phyloP scores from a whole-genome alignment of 2,329 filamentous ascomycete genomes.

The Aspergillus sp. region DNA sequence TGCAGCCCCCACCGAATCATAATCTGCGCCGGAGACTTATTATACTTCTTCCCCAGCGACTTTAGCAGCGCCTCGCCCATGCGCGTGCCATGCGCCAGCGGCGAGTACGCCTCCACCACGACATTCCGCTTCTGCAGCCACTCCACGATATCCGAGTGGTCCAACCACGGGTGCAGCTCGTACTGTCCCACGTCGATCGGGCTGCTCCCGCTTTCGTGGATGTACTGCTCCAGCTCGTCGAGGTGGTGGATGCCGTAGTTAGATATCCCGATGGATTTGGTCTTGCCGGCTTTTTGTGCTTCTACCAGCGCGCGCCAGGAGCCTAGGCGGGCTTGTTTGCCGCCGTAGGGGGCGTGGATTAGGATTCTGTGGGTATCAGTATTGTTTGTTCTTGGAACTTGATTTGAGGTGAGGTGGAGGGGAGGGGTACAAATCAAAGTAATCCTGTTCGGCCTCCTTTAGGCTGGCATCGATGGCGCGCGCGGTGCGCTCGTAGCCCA shows the following conservation, averaged over 20 bases:
- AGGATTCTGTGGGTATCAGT: constrained; percentile 47
- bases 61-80: constrained; percentile 66
- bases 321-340: constrained; percentile 62
- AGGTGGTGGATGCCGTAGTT: constrained; percentile 77
- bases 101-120: constrained; percentile 75
- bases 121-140: constrained; percentile 67
- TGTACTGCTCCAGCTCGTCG: constrained; percentile 57
- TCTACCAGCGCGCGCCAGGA: constrained; percentile 77
- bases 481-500: constrained; percentile 65
- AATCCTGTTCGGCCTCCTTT: constrained; percentile 65
- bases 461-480: constrained; percentile 61
- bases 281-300: constrained; percentile 68
- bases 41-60: constrained; percentile 64
- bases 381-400: neutral
- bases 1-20: constrained; percentile 77
- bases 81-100: constrained; percentile 67
- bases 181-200: constrained; percentile 74
- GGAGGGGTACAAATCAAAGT: constrained; percentile 64
- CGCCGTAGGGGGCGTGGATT: constrained; percentile 75
- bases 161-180: constrained; percentile 81
- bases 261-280: constrained; percentile 70
- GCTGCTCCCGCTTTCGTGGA: constrained; percentile 60
- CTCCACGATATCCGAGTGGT: constrained; percentile 62
- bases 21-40: constrained; percentile 68
- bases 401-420: neutral